These are phyloP conservation scores for Penicillium hesseltinei DNA, from an alignment of 2,329 filamentous ascomycete species.

Conservation along the genomic window DNA sequence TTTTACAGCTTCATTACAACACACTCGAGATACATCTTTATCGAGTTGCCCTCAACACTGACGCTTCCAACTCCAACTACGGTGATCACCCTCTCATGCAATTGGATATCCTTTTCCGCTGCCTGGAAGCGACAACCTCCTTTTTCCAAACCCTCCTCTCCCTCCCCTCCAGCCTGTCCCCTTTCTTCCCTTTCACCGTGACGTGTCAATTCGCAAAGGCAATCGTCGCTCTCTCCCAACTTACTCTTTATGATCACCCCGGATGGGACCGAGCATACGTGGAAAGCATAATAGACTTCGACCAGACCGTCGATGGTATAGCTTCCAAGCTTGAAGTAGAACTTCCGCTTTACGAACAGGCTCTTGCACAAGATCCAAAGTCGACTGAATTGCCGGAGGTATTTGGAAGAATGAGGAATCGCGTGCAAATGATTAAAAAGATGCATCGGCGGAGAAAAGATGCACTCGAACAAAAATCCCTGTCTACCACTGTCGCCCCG, in stretches of 20 bases:
- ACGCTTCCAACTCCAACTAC: conserved; percentile 43
- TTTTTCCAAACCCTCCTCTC: conserved; percentile 54
- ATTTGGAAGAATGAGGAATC: conserved; percentile 6
- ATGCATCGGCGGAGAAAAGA: conserved; percentile 14
- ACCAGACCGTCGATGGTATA: conserved; percentile 17
- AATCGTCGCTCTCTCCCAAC: conserved; percentile 25
- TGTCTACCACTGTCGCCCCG: neutral
- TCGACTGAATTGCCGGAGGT: conserved; percentile 11
- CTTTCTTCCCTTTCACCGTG: conserved; percentile 48
- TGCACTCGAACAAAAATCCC: conserved; percentile 6
- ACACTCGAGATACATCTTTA: conserved; percentile 30
- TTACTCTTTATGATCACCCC: conserved; percentile 23
- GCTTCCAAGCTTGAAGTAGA: conserved; percentile 21
- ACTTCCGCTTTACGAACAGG: neutral
- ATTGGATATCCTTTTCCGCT: conserved; percentile 53
- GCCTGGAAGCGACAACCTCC: conserved; percentile 47
- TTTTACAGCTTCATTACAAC: conserved; percentile 26
- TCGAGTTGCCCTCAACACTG: conserved; percentile 24
- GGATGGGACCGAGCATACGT: conserved; percentile 29
- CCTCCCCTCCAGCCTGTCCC: conserved; percentile 46
- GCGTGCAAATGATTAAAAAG: conserved; percentile 13
- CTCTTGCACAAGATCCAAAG: neutral
- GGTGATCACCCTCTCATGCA: conserved; percentile 40
- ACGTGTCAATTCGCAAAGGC: conserved; percentile 52
- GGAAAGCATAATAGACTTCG: conserved; percentile 21